A percentile compares a stretch with the other conserved stretches of the same genome.
These are phyloP conservation scores for Evansstolkia leycettana DNA, from an alignment of 495 filamentous ascomycete genomes.

Conservation along the genomic window DNA sequence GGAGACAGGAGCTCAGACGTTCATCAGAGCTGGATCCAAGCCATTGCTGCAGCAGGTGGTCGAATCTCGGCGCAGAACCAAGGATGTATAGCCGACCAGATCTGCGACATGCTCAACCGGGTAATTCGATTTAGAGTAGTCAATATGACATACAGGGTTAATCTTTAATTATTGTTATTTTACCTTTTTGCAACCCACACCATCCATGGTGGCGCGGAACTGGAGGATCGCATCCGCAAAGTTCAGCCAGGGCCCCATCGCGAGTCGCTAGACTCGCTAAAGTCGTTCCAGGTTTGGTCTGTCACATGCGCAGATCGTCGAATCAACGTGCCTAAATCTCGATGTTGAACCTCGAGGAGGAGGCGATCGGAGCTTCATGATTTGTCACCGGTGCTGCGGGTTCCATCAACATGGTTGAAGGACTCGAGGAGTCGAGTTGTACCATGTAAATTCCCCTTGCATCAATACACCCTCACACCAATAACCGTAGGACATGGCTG, in stretches of 20 bases:
- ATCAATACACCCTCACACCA: constrained; percentile 23
- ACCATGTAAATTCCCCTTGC: constrained; percentile 26
- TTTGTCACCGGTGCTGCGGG: constrained; percentile 28
- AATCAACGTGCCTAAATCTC: constrained; percentile 18
- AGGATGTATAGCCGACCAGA: constrained; percentile 26
- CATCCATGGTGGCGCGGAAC: constrained; percentile 15
- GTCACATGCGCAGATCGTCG: constrained; percentile 26
- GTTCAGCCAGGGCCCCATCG: constrained; percentile 7
- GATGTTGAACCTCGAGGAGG: constrained; percentile 9
- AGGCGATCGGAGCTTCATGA: constrained; percentile 20
- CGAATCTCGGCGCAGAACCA: constrained; percentile 9
- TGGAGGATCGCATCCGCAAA: constrained; percentile 6
- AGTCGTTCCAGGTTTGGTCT: no score
- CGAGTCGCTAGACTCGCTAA: constrained; percentile 10
- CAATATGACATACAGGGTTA: constrained; percentile 14
- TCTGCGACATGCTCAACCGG: constrained; percentile 12
- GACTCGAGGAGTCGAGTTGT: no score
- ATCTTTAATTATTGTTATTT: no score
- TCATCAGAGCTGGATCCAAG: neutral
- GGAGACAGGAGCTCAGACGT: constrained; percentile 14
- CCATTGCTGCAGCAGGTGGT: neutral
- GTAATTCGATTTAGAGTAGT: constrained; percentile 8
- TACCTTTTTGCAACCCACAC: no score
- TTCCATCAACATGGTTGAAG: constrained; percentile 27
- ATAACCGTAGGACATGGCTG: constrained; percentile 2